phyloP scores from a whole-genome alignment of 305 asterid species.

The Euphrasia arctica region DNA sequence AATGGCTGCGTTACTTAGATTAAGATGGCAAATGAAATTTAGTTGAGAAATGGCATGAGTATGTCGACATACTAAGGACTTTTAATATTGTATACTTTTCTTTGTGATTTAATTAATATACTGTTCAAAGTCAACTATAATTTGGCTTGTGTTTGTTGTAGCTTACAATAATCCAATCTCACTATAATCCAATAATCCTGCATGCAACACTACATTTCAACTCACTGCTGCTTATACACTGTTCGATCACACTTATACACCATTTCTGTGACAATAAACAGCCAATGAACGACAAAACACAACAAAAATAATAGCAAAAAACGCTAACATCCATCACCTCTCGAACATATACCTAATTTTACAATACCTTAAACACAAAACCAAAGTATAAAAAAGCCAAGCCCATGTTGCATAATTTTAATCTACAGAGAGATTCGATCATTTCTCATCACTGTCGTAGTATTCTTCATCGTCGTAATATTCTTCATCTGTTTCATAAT shows the following conservation, averaged over 20 bases:
- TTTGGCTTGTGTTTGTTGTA: too few species aligned
- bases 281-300: too few species aligned
- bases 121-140: too few species aligned
- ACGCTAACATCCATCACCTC: too few species aligned
- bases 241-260: too few species aligned
- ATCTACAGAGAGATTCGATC: slow-evolving; percentile 5
- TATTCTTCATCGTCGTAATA: slow-evolving; percentile 47
- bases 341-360: neutral
- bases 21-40: neutral
- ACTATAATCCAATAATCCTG: too few species aligned
- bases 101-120: too few species aligned
- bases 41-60: neutral
- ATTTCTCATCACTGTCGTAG: slow-evolving; percentile 46
- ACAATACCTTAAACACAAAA: neutral
- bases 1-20: neutral
- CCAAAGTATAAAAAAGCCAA: neutral
- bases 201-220: too few species aligned
- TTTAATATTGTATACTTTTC: neutral
- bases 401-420: neutral
- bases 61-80: slow-evolving; percentile 2
- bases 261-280: too few species aligned
- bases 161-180: too few species aligned
- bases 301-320: too few species aligned
- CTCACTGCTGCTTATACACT: too few species aligned
- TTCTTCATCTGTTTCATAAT: slow-evolving; percentile 45